Base-by-base conservation (phyloP, 441 rosid species). In the Populus tomentosa region DNA sequence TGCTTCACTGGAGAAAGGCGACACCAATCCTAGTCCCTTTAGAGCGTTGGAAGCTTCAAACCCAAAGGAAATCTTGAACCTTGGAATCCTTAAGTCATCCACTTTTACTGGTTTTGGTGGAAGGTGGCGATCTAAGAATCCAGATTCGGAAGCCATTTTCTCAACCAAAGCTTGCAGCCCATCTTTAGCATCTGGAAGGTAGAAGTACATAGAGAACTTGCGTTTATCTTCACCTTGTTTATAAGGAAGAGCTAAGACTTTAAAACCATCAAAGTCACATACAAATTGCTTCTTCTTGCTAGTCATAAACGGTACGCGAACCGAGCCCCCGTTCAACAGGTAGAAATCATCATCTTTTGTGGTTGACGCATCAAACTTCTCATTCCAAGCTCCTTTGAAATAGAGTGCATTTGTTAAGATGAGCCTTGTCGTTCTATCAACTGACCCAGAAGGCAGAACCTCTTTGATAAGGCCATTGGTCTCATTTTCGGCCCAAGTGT, bases 341-440 rank as follows among this genome's bases (percentile, higher is more conserved):
- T 89, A 84, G 84, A 94, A 93, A 30, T 91, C 91, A 40, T 75
- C 62, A n/a, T 89, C 93, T 75, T 86, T 83, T 1, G 95, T 90
- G 69, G 82, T 50, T 0, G 90, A 87, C 1, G 86, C 80, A 73
- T 91, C 91, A 62, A 93, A 93, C 71, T 87, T 87, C 72, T 91
- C 90, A 68, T 59, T 80, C 98, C 98, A 95, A 76, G 92, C 87
- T 18, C 95, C 97, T 74, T 93, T 91, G 81, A 95, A 95, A 77
- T 95, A 93, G 16, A 73, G n/a, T n/a, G n/a, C n/a, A n/a, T n/a
- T n/a, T n/a, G n/a, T n/a, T n/a, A n/a, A n/a, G n/a, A n/a, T n/a
- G n/a, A n/a, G n/a, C n/a, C n/a, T n/a, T n/a, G n/a, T n/a, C n/a
- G n/a, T n/a, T n/a, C n/a, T n/a, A n/a, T n/a, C n/a, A n/a, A n/a